phyloP scores from a whole-genome alignment of 352 stramenopile genomes.

The Globisporangium radiosum region DNA sequence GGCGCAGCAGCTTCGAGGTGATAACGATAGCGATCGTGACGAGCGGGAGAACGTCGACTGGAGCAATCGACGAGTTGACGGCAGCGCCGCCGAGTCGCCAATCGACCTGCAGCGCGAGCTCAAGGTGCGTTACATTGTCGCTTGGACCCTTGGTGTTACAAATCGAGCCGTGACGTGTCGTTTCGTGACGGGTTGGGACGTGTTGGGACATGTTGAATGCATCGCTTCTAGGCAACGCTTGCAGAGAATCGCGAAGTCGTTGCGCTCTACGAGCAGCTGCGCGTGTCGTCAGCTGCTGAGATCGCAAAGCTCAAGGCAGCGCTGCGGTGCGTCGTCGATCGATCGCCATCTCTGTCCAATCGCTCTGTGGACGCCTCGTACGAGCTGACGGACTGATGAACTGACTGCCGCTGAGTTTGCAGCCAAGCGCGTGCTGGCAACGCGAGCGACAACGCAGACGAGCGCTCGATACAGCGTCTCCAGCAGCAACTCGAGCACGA shows the following conservation, averaged over 20 bases:
- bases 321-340: conserved; percentile 32
- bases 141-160: background rate
- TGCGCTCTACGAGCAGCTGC: conserved; percentile 61
- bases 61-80: conserved; percentile 1
- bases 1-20: conserved; percentile 38
- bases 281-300: conserved; percentile 46
- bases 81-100: conserved; percentile 8
- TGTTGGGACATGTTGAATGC: too few species aligned
- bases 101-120: conserved; percentile 49
- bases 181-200: background rate
- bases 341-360: background rate
- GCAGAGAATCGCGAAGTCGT: conserved; percentile 73
- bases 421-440: conserved; percentile 6
- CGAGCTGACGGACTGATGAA: background rate
- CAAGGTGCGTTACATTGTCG: conserved; percentile 13
- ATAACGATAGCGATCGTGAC: background rate
- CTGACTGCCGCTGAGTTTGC: background rate
- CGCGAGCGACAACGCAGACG: background rate
- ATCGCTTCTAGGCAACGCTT: conserved; percentile 33
- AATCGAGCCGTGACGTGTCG: background rate
- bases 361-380: background rate
- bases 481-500: conserved; percentile 25
- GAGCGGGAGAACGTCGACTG: conserved; percentile 11
- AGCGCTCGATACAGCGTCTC: conserved; percentile 2
- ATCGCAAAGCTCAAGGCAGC: conserved; percentile 38